Evolutionary conservation across 352 stramenopile species (phyloP).

Genomic region (Stephanocyclus meneghinianus): DNA sequence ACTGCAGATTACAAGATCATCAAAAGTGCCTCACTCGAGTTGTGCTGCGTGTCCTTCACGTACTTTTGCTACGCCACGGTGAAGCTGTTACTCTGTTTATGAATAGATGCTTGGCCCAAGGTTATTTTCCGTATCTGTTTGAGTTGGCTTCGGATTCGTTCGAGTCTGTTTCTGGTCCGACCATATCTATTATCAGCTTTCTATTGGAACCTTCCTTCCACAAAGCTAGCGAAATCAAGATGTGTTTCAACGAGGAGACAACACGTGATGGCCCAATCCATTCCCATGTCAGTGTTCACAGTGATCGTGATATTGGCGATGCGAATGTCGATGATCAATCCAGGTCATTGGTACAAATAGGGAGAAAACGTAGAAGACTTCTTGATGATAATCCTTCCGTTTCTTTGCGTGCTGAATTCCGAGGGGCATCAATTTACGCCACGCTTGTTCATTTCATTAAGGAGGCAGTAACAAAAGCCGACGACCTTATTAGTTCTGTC

Average conservation of each 20-base stretch:
- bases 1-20: not conserved
- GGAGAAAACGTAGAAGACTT: slow-evolving; percentile 54
- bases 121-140: slow-evolving; percentile 50
- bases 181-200: slow-evolving; percentile 41
- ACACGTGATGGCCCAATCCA: not conserved
- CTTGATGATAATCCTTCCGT: not conserved
- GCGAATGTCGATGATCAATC: not conserved
- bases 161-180: slow-evolving; percentile 32
- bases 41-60: slow-evolving; percentile 42
- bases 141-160: slow-evolving; percentile 38
- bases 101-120: slow-evolving; percentile 35
- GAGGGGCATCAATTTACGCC: slow-evolving; percentile 22
- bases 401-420: not conserved
- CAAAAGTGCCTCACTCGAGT: slow-evolving; percentile 30
- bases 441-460: slow-evolving; percentile 31
- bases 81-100: slow-evolving; percentile 30
- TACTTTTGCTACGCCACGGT: slow-evolving; percentile 22
- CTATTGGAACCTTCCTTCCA: slow-evolving; percentile 24
- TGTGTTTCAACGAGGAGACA: not conserved
- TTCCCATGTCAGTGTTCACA: too few relatives aligned
- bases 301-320: not conserved
- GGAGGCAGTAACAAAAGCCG: slow-evolving; percentile 26
- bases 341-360: slow-evolving; percentile 20
- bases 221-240: not conserved
- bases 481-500: slow-evolving; percentile 21